Conservation (phyloP, 1,284 basidiomycete genomes). For the Cryptococcus hybrid region DNA sequence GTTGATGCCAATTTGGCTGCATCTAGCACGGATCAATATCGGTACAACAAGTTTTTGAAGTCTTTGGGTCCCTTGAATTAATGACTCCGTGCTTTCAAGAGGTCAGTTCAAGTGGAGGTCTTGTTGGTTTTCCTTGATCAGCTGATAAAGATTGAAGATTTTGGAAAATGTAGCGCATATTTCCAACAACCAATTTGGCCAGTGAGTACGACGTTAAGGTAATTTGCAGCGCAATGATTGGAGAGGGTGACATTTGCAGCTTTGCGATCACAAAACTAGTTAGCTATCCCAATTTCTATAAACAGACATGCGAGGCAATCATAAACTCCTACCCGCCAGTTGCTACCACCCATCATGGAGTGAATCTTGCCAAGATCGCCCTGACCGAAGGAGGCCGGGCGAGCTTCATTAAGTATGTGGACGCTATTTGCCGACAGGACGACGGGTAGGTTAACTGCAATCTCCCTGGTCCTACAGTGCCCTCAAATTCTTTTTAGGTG, state of each 20-base stretch:
- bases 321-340: slow-evolving; percentile 41
- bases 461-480: not conserved
- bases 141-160: slow-evolving; percentile 22
- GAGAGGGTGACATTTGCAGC: slow-evolving; percentile 12
- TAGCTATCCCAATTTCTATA: slow-evolving; percentile 23
- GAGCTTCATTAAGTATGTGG: slow-evolving; percentile 36
- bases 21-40: slow-evolving; percentile 43
- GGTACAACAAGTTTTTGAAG: slow-evolving; percentile 45
- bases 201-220: slow-evolving; percentile 25
- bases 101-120: slow-evolving; percentile 14
- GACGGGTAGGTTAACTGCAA: slow-evolving; percentile 28
- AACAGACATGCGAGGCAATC: slow-evolving; percentile 34
- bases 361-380: slow-evolving; percentile 42
- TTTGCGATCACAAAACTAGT: slow-evolving; percentile 44
- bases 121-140: not conserved
- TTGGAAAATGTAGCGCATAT: slow-evolving; percentile 33
- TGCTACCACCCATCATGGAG: slow-evolving; percentile 44
- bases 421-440: slow-evolving; percentile 35
- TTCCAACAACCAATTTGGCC: slow-evolving; percentile 44
- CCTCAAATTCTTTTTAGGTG: slow-evolving; percentile 13
- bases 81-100: slow-evolving; percentile 42
- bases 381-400: slow-evolving; percentile 25
- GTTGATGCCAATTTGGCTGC: not conserved
- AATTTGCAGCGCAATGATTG: not conserved
- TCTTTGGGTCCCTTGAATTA: slow-evolving; percentile 37